Evolutionary conservation across 495 filamentous ascomycete species (phyloP).

Genomic region (Cercophora newfieldiana): DNA sequence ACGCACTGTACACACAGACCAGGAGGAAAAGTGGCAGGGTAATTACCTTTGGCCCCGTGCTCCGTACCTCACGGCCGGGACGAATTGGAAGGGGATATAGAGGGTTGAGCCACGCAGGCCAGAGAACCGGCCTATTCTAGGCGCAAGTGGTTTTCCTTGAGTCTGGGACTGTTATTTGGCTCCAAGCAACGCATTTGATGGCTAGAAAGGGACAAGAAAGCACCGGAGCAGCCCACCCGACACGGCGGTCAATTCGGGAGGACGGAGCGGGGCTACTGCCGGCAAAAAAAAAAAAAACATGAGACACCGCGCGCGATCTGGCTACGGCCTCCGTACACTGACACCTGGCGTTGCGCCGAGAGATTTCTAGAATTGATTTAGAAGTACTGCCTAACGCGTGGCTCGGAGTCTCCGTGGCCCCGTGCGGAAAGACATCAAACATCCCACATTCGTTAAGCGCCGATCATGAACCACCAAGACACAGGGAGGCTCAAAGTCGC

Average conservation of each 20-base stretch:
- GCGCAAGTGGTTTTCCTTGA: no score
- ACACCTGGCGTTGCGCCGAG: neutral
- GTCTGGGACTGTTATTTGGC: no score
- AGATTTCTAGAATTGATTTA: neutral
- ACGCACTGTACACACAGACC: no score
- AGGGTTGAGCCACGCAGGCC: no score
- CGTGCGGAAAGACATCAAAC: neutral
- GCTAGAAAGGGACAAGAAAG: no score
- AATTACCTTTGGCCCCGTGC: no score
- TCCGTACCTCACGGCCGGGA: no score
- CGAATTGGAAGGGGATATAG: no score
- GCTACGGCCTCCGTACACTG: neutral
- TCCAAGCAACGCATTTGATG: no score
- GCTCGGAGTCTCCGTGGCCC: neutral
- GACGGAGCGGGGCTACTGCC: neutral
- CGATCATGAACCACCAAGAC: neutral
- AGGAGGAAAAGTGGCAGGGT: no score
- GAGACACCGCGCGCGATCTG: neutral
- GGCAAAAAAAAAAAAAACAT: neutral
- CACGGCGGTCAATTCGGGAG: neutral
- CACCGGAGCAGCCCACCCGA: neutral
- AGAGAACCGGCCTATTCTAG: no score
- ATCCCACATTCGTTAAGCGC: neutral
- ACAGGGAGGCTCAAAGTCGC: no score
- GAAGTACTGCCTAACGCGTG: neutral